A percentile compares a stretch with the other conserved stretches of the same genome.
These are phyloP conservation scores for Trypanosoma melophagium DNA, from an alignment of 208 protist species.

Conservation along the genomic window DNA sequence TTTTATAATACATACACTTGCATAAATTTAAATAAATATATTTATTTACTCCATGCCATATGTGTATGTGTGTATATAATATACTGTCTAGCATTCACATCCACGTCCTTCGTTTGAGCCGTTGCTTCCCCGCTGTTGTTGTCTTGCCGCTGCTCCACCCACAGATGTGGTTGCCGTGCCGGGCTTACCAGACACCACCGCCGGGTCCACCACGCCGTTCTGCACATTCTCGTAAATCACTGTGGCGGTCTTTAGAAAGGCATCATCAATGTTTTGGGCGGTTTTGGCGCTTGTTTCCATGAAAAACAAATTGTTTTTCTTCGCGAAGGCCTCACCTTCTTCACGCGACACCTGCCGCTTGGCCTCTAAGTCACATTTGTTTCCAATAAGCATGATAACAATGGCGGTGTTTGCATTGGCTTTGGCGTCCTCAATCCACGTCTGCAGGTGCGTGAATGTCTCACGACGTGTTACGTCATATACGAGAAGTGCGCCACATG, in stretches of 20 bases:
- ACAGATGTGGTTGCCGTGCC: background rate
- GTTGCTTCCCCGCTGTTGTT: constrained; percentile 5
- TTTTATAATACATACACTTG: too few relatives aligned
- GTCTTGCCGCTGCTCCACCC: too few relatives aligned
- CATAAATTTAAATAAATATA: too few relatives aligned
- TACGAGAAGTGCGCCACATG: constrained; percentile 97
- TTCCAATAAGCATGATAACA: constrained; percentile 99
- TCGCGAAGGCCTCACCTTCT: constrained; percentile 96
- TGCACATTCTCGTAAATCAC: constrained; percentile 97
- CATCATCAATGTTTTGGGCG: constrained; percentile 94
- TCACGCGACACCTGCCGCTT: constrained; percentile 92
- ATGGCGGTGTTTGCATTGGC: constrained; percentile 95
- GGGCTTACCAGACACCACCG: constrained; percentile 64
- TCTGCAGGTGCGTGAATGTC: constrained; percentile 96
- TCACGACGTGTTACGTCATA: constrained; percentile 98
- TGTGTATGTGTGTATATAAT: too few relatives aligned
- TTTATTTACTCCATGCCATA: too few relatives aligned
- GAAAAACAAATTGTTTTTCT: constrained; percentile 95
- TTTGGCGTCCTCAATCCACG: constrained; percentile 97
- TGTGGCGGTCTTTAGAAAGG: constrained; percentile 94
- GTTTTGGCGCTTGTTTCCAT: constrained; percentile 99
- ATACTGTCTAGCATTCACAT: too few relatives aligned
- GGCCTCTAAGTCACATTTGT: constrained; percentile 98
- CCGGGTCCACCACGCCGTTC: constrained; percentile 88
- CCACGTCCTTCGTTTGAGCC: too few relatives aligned